phyloP scores from a whole-genome alignment of 495 filamentous ascomycete genomes.

The Entonaema liquescens region DNA sequence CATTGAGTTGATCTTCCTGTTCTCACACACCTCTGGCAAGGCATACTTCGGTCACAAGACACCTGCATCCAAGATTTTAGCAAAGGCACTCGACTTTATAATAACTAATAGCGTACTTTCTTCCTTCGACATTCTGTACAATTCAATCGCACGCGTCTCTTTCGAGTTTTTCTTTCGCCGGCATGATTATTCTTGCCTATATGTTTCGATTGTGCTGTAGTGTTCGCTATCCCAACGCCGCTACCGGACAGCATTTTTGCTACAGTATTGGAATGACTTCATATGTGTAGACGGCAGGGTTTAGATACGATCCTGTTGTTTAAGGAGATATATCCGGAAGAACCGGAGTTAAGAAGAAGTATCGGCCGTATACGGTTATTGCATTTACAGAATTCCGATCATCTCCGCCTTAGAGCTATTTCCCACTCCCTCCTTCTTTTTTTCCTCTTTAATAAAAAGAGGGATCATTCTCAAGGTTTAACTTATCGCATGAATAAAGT shows the following conservation, averaged over 20 bases:
- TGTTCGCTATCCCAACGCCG: background rate
- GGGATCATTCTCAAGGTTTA: too few species aligned
- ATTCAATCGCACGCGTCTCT: conserved; percentile 36
- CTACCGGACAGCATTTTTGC: conserved; percentile 2
- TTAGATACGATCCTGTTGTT: background rate
- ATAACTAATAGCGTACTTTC: conserved; percentile 29
- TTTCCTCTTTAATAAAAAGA: too few species aligned
- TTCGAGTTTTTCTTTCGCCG: conserved; percentile 19
- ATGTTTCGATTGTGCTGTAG: background rate
- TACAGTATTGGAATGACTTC: background rate
- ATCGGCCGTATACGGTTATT: background rate
- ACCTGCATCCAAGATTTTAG: conserved; percentile 20
- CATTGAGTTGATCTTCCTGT: conserved; percentile 33
- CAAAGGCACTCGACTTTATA: background rate
- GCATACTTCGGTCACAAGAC: conserved; percentile 40
- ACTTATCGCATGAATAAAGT: too few species aligned
- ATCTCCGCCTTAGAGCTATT: background rate
- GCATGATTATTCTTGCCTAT: background rate
- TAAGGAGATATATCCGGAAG: background rate
- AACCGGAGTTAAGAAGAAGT: conserved; percentile 22
- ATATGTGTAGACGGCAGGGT: background rate
- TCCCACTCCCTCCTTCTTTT: background rate
- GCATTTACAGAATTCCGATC: background rate
- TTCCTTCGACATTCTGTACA: conserved; percentile 42
- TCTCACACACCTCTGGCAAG: conserved; percentile 41